These are phyloP conservation scores for Macadamia integrifolia DNA, from an alignment of 164 flowering plant genomes.

Conservation along the genomic window DNA sequence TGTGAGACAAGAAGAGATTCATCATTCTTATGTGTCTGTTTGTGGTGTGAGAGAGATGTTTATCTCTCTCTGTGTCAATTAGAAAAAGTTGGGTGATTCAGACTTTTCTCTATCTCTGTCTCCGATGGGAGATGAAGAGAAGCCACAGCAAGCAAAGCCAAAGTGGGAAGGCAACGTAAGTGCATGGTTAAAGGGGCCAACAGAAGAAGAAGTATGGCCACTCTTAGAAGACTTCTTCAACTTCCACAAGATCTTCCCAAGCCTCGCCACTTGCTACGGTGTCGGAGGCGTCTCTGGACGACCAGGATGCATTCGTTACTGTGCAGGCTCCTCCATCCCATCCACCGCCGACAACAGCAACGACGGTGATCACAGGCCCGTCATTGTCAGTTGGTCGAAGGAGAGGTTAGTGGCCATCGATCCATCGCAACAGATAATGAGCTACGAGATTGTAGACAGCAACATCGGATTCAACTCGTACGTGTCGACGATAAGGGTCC, in stretches of 20 bases:
- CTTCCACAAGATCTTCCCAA: slow-evolving; percentile 39
- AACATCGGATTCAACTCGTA: slow-evolving; percentile 58
- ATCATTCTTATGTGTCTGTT: too few relatives aligned
- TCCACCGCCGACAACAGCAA: background rate
- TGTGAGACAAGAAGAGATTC: background rate
- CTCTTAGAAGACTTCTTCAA: slow-evolving; percentile 43
- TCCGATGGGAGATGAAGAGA: background rate
- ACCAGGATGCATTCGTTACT: slow-evolving; percentile 48
- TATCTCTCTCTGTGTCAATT: too few relatives aligned
- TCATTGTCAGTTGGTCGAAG: slow-evolving; percentile 34
- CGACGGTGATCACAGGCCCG: background rate
- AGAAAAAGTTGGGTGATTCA: too few relatives aligned
- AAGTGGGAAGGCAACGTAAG: slow-evolving; percentile 49
- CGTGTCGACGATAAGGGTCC: slow-evolving; percentile 32
- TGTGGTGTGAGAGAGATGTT: too few relatives aligned
- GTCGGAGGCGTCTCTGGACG: slow-evolving; percentile 31
- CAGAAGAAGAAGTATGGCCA: slow-evolving; percentile 46
- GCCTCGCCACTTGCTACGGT: slow-evolving; percentile 26
- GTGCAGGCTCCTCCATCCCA: slow-evolving; percentile 37
- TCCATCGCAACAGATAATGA: slow-evolving; percentile 17
- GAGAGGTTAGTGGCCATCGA: slow-evolving; percentile 42
- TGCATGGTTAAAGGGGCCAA: slow-evolving; percentile 19
- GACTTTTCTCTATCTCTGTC: background rate
- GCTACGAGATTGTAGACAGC: slow-evolving; percentile 49
- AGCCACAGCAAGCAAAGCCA: background rate